Conservation (phyloP, 768 basidiomycete species). For the Russula compacta region DNA sequence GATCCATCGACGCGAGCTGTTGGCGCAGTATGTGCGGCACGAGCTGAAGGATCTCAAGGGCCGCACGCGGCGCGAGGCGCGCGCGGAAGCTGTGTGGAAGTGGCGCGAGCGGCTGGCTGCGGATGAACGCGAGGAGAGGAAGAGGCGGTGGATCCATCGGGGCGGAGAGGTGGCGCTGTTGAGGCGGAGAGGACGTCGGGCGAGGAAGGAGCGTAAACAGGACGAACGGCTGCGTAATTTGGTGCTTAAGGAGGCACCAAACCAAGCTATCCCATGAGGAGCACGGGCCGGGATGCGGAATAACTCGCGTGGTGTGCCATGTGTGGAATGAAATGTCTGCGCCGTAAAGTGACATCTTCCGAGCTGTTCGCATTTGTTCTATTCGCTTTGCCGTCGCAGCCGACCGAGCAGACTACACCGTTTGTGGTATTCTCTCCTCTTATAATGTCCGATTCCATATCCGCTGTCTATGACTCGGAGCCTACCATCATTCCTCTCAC, state of each 20-base stretch:
- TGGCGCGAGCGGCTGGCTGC: constrained; percentile 53
- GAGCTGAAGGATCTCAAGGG: constrained; percentile 48
- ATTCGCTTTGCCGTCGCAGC: too few species aligned
- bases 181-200: constrained; percentile 23
- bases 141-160: constrained; percentile 41
- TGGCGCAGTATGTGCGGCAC: constrained; percentile 40
- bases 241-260: constrained; percentile 25
- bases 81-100: constrained; percentile 67
- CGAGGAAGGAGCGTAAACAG: constrained; percentile 26
- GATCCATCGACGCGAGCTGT: constrained; percentile 37
- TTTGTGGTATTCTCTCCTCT: background rate
- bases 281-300: background rate
- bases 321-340: too few species aligned
- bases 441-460: background rate
- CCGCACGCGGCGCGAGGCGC: constrained; percentile 51
- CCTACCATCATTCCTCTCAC: background rate
- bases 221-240: constrained; percentile 25
- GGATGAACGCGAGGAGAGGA: constrained; percentile 50
- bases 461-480: background rate
- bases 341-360: too few species aligned
- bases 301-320: too few species aligned
- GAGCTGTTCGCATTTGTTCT: too few species aligned
- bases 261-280: constrained; percentile 25
- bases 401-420: background rate
- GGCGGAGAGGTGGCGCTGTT: constrained; percentile 25